Evolutionary conservation across 2,329 filamentous ascomycete genomes (phyloP).

Genomic region (Fusarium torreyae): DNA sequence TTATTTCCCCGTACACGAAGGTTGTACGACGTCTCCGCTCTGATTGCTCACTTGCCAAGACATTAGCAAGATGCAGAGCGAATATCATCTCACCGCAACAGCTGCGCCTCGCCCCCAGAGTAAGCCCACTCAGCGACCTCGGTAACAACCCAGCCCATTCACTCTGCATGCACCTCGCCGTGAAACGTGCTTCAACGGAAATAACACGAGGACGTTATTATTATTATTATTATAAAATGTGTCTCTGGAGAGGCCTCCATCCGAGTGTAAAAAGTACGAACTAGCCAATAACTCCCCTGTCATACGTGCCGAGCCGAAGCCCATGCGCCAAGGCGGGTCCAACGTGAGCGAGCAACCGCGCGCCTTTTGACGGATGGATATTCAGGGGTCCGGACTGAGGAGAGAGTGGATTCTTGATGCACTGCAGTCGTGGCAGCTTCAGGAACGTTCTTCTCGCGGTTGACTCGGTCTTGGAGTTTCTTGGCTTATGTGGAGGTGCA

Average conservation of each 20-base stretch:
- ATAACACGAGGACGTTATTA: too few species aligned
- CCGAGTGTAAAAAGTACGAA: neutral
- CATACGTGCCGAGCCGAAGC: slow-evolving; percentile 23
- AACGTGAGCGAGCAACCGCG: slow-evolving; percentile 5
- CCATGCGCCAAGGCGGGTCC: slow-evolving; percentile 31
- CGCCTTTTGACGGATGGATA: slow-evolving; percentile 9
- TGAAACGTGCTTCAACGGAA: neutral
- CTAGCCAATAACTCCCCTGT: slow-evolving; percentile 9
- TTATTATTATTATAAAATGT: neutral
- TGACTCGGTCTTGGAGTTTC: slow-evolving; percentile 40
- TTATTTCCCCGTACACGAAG: neutral
- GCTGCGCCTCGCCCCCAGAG: neutral
- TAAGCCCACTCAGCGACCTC: neutral
- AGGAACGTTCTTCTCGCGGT: slow-evolving; percentile 21
- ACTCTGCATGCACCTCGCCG: neutral
- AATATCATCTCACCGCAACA: slow-evolving; percentile 20
- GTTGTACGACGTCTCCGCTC: slow-evolving; percentile 6
- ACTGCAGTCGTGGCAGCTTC: slow-evolving; percentile 43
- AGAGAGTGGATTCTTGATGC: slow-evolving; percentile 31
- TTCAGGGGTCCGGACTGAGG: slow-evolving; percentile 10
- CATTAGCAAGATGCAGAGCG: slow-evolving; percentile 2
- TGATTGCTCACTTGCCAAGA: slow-evolving; percentile 20
- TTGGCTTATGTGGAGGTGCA: slow-evolving; percentile 29
- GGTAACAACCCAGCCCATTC: neutral
- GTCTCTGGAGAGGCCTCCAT: neutral